phyloP scores from a whole-genome alignment of 805 yeast genomes.

The Tetrapisispora pingtungensis region DNA sequence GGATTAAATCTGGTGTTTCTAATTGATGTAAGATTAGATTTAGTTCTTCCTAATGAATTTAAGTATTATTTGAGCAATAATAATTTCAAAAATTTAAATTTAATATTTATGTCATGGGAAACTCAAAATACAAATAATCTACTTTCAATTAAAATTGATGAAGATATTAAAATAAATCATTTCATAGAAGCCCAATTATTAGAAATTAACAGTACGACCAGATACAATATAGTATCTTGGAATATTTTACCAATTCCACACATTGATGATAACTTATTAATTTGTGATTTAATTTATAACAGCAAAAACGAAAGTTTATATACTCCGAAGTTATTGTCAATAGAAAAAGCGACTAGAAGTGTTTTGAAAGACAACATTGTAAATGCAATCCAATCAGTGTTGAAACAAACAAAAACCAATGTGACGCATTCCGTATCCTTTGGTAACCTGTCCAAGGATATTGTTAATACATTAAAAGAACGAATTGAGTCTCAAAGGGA shows the following conservation, averaged over 20 bases:
- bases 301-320: slow-evolving; percentile 20
- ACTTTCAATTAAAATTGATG: slow-evolving; percentile 1
- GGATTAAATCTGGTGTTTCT: slow-evolving; percentile 16
- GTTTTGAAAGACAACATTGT: slow-evolving; percentile 23
- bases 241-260: slow-evolving; percentile 18
- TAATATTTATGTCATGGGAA: slow-evolving; percentile 15
- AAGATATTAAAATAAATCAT: slow-evolving; percentile 9
- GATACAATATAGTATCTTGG: slow-evolving; percentile 15
- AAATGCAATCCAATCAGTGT: slow-evolving; percentile 15
- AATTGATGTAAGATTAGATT: slow-evolving; percentile 20
- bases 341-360: slow-evolving; percentile 18
- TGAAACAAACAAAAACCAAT: slow-evolving; percentile 15
- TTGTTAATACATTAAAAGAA: slow-evolving; percentile 13
- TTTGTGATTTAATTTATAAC: slow-evolving; percentile 17
- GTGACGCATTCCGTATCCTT: slow-evolving; percentile 21
- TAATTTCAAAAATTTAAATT: not conserved
- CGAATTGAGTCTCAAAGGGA: slow-evolving; percentile 8
- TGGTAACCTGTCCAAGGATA: slow-evolving; percentile 17
- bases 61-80: not conserved
- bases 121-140: slow-evolving; percentile 9
- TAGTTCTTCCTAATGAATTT: slow-evolving; percentile 11
- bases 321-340: slow-evolving; percentile 12
- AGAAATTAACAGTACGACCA: not conserved
- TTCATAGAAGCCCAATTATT: slow-evolving; percentile 16
- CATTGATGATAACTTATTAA: slow-evolving; percentile 20